Percentiles rank a stretch among this genome's conserved stretches.
phyloP scores from a whole-genome alignment of 2,329 filamentous ascomycete species.

The Periconia sp. region DNA sequence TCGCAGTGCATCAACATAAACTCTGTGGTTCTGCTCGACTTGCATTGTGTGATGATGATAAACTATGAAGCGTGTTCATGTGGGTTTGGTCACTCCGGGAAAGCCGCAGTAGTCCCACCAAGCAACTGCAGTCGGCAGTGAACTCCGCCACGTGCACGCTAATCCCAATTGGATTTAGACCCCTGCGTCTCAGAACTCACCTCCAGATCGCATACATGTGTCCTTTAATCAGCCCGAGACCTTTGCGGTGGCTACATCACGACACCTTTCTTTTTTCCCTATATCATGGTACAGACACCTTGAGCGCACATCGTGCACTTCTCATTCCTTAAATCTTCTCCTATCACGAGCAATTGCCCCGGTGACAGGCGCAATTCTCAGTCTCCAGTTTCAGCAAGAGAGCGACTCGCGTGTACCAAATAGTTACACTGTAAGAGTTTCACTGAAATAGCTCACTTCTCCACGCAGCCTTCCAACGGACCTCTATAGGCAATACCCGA shows the following conservation, averaged over 20 bases:
- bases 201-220: slow-evolving; percentile 28
- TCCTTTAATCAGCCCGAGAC: slow-evolving; percentile 35
- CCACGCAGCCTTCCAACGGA: not conserved
- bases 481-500: not conserved
- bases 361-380: slow-evolving; percentile 14
- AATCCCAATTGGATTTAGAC: not conserved
- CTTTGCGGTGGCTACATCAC: slow-evolving; percentile 12
- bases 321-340: slow-evolving; percentile 10
- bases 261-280: slow-evolving; percentile 7
- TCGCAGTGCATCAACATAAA: not conserved
- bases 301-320: slow-evolving; percentile 12
- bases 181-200: not conserved
- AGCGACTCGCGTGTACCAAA: not conserved
- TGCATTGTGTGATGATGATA: not conserved
- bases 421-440: not conserved
- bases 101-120: not conserved
- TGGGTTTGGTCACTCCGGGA: not conserved
- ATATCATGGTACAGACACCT: slow-evolving; percentile 13
- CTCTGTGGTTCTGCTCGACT: not conserved
- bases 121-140: not conserved
- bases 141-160: not conserved
- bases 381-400: not conserved
- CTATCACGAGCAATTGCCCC: slow-evolving; percentile 1
- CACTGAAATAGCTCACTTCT: not conserved
- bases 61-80: not conserved